These are phyloP conservation scores for Botrytis cinerea DNA, from an alignment of 2,329 filamentous ascomycete species.

Conservation along the genomic window DNA sequence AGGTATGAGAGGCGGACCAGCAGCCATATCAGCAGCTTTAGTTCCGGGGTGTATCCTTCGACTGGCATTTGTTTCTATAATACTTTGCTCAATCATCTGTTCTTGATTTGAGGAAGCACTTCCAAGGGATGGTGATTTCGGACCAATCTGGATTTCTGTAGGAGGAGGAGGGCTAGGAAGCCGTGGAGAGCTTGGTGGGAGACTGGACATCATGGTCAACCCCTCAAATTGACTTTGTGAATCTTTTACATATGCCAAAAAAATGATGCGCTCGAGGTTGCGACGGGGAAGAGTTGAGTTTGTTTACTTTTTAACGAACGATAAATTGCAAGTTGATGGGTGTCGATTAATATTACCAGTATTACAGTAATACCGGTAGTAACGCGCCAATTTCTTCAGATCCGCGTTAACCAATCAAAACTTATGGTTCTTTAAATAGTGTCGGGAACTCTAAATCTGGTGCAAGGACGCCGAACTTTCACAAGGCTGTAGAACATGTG, in stretches of 20 bases:
- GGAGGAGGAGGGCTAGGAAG: slow-evolving; percentile 93
- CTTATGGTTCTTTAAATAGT: not conserved
- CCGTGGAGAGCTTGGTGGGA: slow-evolving; percentile 79
- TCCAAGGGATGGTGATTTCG: slow-evolving; percentile 70
- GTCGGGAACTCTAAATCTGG: slow-evolving; percentile 2
- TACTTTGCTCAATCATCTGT: slow-evolving; percentile 57
- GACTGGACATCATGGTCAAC: slow-evolving; percentile 49
- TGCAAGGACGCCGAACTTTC: slow-evolving; percentile 18
- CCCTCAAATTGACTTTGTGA: slow-evolving; percentile 15
- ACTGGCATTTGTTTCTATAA: slow-evolving; percentile 71
- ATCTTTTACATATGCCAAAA: slow-evolving; percentile 16
- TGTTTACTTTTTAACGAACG: not conserved
- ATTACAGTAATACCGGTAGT: not conserved
- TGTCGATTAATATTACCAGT: slow-evolving; percentile 10
- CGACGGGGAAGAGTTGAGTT: not conserved
- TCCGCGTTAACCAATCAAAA: slow-evolving; percentile 22
- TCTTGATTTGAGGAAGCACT: slow-evolving; percentile 61
- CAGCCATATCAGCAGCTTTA: slow-evolving; percentile 87
- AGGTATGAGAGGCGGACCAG: slow-evolving; percentile 84
- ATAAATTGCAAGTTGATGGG: slow-evolving; percentile 9
- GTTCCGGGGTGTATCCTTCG: slow-evolving; percentile 91
- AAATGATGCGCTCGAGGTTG: slow-evolving; percentile 14
- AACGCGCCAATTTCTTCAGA: slow-evolving; percentile 23
- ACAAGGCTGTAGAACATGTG: slow-evolving; percentile 15
- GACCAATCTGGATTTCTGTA: slow-evolving; percentile 88